Evolutionary conservation across 2,329 filamentous ascomycete species (phyloP), one percentile per base, ranked within the genome.

Genomic region (Setomelanomma holmii): DNA sequence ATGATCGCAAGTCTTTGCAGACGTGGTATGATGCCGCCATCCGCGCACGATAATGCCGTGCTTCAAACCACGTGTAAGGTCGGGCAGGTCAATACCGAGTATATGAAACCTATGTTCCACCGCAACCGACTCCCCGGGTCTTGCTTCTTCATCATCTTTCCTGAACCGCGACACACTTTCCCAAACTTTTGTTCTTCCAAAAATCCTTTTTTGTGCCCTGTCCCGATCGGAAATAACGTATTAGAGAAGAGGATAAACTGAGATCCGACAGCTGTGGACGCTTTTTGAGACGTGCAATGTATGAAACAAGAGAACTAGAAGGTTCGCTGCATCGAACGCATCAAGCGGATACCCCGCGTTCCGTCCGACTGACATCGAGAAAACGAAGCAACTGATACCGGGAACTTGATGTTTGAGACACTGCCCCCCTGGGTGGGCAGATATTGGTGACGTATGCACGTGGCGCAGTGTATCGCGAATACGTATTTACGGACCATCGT

Each of bases 311-410:
- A 33, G 55, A 58, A 62, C 64, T 67, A 70, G 64, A 68, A 67
- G 39, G 42, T 68, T 69, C 65, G 53, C 39, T 53, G 58, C 61
- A 64, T 56, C 58, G 57, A 65, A 62, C 49, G 64, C 66, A 66
- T 70, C 19, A 53, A 65, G 59, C 70, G 70, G 70, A 47, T 60
- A 51, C 62, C 66, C 68, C 66, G 53, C 63, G 40, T 60, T 67
- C 71, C 71, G 68, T 46, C 45, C 54, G 58, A 60, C 49, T 63
- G 53, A 58, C 51, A 55, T 58, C 43, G 48, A 52, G 51, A 60
- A 66, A 65, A 66, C 50, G 51, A 63, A 56, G 47, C 56, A 53
- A 62, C 39, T 58, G 60, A 61, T 53, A 59, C 61, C 60, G 60
- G 56, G 53, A 61, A 60, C 58, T 51, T 40, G 53, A 42, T 60